Evolutionary conservation across 768 basidiomycete species (phyloP), one percentile per base, ranked within the genome.

Genomic region (Mrakia frigida): DNA sequence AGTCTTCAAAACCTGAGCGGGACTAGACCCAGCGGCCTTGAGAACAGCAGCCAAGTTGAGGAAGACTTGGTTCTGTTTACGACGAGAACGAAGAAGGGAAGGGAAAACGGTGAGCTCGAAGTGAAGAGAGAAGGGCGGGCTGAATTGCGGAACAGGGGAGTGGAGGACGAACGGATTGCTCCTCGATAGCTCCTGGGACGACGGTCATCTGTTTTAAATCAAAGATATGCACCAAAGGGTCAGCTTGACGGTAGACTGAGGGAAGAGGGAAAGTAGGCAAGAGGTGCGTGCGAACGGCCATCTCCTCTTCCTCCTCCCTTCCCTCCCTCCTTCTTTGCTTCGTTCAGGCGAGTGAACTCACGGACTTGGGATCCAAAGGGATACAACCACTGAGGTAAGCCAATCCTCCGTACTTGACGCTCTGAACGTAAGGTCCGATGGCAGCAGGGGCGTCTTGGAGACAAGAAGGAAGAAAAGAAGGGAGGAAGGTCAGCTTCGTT

Each of bases 361-460:
- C 89, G 18, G 89, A 89, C 41, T 84, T 81, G 16, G 94, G 91
- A 81, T 91, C 88, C 74, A 97, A 85, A 2, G 93, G 91, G 81
- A 98, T 91, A 82, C 90, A 91, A 67, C 96, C 96, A 2, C 93
- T 95, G 63, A 89, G 87, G 85, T 96, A 99, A 79, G 98, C 88
- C 76, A 94, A 87, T 80, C 92, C 89, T 70, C 91, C 91, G 71
- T 87, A 87, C 81, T 91, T 91, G 84, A 95, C 88, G 6, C 90
- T 95, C 85, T 96, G 92, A 1, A 89, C 89, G 85, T 96, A 96
- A 43, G 94, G 94, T 0, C 83, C 84, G 74, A 84, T 83, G 77
- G 84, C 83, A 43, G 81, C 80, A 6, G 83, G 83, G 41, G 84
- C 84, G 71, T 83, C 84, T 84, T 52, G 63, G 18, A 37, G 4